Evolutionary conservation across 2,329 filamentous ascomycete genomes (phyloP), one percentile per base, ranked within the genome.

Genomic region (Venturiaceae sp.): DNA sequence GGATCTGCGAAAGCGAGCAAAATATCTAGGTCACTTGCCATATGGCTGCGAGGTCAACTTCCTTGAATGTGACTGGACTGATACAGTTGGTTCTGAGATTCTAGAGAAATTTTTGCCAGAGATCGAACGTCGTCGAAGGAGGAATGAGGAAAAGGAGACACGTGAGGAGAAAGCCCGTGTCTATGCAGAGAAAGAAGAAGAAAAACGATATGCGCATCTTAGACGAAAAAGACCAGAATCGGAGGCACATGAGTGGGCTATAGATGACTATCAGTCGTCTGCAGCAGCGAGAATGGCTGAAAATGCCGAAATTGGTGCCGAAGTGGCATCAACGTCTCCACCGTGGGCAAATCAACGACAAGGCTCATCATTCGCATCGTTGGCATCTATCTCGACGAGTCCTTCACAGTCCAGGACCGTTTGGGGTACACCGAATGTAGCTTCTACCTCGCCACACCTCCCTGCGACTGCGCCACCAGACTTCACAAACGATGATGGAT

Each of bases 61-160:
- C 66, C 72, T 96, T 1, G 92, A 96, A 72, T 96, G 92, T 67
- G 91, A 96, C 70, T 96, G 92, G 92, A 91, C 89, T 3, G 91
- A 95, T 64, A 88, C 94, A 37, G 88, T 96, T 5, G 80, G 84
- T 3, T 79, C 84, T 0, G 86, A 89, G 55, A 81, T 89, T 3
- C 76, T 96, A n/a, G 84, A 84, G 39, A 80, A 80, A 1, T 96
- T 96, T 71, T 77, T 80, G n/a, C 74, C 78, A 0, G 90, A 96
- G 60, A 87, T 94, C 57, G 87, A 89, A 63, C 81, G 83, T 59
- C 81, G 92, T 57, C 80, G 90, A 58, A 90, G 87, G 71, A 81
- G 82, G 57, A 91, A 95, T 65, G 79, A 80, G 5, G 92, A 96
- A 64, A 96, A 96, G 71, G 89, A 90, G 60, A 82, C 81, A 0